Evolutionary conservation across 495 filamentous ascomycete species (phyloP), one percentile per base, ranked within the genome.

Genomic region (Aspergillus cristatus): DNA sequence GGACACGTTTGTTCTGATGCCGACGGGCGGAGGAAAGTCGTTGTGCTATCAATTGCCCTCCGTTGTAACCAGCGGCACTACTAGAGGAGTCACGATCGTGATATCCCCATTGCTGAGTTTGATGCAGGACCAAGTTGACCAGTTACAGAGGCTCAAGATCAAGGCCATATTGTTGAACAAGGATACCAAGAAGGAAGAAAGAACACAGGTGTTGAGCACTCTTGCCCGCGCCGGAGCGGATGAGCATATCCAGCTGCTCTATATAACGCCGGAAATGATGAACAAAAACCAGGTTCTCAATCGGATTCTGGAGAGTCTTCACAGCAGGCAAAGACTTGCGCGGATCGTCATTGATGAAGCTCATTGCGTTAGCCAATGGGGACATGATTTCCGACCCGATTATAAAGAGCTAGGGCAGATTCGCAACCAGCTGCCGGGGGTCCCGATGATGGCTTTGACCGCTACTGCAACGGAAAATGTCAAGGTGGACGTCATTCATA

Each of bases 361-460:
- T 12, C 91, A 99, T 55, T 99, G 91, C 56, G 90, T 99, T 15
- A 96, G 90, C 58, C 86, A 97, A 58, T 99, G 91, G 91, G 91
- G 91, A 10, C 91, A 99, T 50, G 91, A 99, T 56, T 99, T 99
- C 54, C 82, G 93, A 18, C 90, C 89, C 0, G 93, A 97, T 57
- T 99, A 99, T 61, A 94, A 94, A 53, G 67, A 77, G 24, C 68
- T 99, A 1, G 86, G 88, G 14, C 67, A 74, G 32, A 57, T 96
- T 31, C 72, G 88, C 15, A 40, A 63, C 2, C 71, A 69, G 35
- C 81, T 87, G 42, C 76, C 78, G 2, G 77, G 78, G 5, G 82
- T 97, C 6, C 91, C 91, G 1, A 67, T 95, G 37, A 91, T 99
- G 74, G 91, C 91, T 0, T 58, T 97, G 48, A 99, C 91, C 3